These are phyloP conservation scores for Cryphonectria japonica DNA, from an alignment of 2,329 filamentous ascomycete species.

Conservation along the genomic window DNA sequence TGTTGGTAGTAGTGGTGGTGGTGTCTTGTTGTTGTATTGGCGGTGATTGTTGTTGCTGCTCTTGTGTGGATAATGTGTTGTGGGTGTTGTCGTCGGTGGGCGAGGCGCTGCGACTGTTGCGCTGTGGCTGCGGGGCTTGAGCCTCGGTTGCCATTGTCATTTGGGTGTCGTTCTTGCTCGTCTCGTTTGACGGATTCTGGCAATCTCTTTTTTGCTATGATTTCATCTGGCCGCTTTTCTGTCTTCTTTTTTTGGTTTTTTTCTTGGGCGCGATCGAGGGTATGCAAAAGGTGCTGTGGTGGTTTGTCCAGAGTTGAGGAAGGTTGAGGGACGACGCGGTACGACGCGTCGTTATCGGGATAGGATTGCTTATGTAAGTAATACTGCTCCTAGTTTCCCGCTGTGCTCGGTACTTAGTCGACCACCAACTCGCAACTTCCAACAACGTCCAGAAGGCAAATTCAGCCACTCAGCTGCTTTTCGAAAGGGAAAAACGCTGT, in stretches of 20 bases:
- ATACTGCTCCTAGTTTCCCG: neutral
- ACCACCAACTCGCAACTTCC: neutral
- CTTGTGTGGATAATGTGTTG: neutral
- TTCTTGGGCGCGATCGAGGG: neutral
- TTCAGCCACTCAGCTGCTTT: neutral
- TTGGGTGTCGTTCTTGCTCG: neutral
- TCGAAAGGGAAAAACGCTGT: neutral
- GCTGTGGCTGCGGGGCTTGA: conserved; percentile 16
- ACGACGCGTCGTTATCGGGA: neutral
- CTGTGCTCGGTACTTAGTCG: neutral
- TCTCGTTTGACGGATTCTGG: neutral
- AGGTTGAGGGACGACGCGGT: neutral
- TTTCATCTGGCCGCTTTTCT: neutral
- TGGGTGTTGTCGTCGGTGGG: neutral
- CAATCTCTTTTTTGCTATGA: neutral
- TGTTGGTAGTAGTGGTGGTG: neutral
- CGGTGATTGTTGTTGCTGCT: neutral
- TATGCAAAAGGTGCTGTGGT: neutral
- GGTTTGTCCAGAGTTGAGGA: neutral
- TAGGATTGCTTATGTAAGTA: neutral
- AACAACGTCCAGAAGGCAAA: neutral
- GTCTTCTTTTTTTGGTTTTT: too few species aligned
- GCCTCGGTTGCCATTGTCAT: conserved; percentile 25
- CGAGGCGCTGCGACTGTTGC: conserved; percentile 11
- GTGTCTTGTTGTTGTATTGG: neutral